Evolutionary conservation across 1,139 yeast species (phyloP).

Genomic region (Diutina siamensis): DNA sequence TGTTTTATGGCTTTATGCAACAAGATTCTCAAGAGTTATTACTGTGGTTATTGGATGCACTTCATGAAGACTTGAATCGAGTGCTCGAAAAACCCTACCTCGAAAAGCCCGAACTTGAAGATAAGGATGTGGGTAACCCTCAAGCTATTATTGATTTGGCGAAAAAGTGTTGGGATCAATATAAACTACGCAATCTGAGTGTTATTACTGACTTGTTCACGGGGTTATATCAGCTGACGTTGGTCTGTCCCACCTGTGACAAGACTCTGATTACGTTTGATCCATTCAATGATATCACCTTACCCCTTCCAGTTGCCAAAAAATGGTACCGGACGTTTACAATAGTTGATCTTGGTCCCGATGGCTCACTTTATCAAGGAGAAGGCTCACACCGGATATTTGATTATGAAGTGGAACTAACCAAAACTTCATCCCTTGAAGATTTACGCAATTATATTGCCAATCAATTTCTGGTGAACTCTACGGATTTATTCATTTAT

Average conservation of each 20-base stretch:
- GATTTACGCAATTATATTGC: slow-evolving; percentile 57
- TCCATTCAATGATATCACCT: slow-evolving; percentile 83
- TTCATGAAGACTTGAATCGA: slow-evolving; percentile 88
- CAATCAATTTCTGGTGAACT: slow-evolving; percentile 33
- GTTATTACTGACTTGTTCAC: slow-evolving; percentile 77
- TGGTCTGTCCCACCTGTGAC: slow-evolving; percentile 77
- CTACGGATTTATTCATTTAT: slow-evolving; percentile 40
- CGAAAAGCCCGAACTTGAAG: slow-evolving; percentile 74
- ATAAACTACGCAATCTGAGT: slow-evolving; percentile 74
- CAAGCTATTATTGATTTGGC: slow-evolving; percentile 55
- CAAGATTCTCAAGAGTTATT: slow-evolving; percentile 95
- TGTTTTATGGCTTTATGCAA: slow-evolving; percentile 83
- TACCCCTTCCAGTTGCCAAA: slow-evolving; percentile 74
- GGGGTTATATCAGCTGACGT: slow-evolving; percentile 81
- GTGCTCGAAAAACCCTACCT: slow-evolving; percentile 73
- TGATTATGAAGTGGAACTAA: slow-evolving; percentile 58
- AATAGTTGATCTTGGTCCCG: slow-evolving; percentile 42
- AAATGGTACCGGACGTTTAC: slow-evolving; percentile 62
- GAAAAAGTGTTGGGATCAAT: slow-evolving; percentile 68
- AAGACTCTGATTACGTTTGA: slow-evolving; percentile 85
- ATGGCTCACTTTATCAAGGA: slow-evolving; percentile 22
- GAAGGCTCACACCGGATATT: slow-evolving; percentile 15
- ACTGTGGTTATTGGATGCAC: slow-evolving; percentile 80
- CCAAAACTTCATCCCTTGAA: slow-evolving; percentile 39
- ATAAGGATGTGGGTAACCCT: slow-evolving; percentile 45